Percentiles rank a stretch among this genome's conserved stretches.
Conservation (phyloP, 192 early-diverging fungal genomes). For the Powellomyces hirtus region DNA sequence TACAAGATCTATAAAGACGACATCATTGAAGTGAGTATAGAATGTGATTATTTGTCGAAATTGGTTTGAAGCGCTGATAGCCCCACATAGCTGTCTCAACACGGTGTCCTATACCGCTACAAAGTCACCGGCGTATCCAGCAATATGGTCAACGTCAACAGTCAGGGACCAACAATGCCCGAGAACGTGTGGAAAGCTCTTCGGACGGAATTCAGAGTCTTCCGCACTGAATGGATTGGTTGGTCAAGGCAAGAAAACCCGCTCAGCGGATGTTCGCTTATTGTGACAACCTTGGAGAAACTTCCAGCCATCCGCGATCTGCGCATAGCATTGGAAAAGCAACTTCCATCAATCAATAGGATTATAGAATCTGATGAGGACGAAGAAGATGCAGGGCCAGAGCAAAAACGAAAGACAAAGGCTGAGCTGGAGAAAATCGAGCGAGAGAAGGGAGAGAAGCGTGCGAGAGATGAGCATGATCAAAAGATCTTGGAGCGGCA, state of each 20-base stretch:
- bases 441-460: slow-evolving; percentile 8
- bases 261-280: background rate
- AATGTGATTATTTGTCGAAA: too few species aligned
- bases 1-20: too few species aligned
- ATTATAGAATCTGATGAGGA: background rate
- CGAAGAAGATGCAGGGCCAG: background rate
- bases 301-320: slow-evolving; percentile 7
- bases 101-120: too few species aligned
- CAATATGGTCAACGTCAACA: too few species aligned
- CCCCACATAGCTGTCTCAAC: too few species aligned
- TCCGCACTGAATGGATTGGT: background rate
- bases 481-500: background rate
- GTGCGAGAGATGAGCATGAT: background rate
- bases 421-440: background rate
- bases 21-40: too few species aligned
- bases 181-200: too few species aligned
- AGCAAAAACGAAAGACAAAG: background rate
- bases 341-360: background rate
- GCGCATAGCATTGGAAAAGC: background rate
- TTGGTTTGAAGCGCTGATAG: too few species aligned
- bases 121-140: too few species aligned
- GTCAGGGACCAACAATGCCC: too few species aligned
- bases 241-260: background rate
- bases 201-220: too few species aligned
- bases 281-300: background rate